Conservation (phyloP, 305 asterid species). For the Andrographis paniculata region DNA sequence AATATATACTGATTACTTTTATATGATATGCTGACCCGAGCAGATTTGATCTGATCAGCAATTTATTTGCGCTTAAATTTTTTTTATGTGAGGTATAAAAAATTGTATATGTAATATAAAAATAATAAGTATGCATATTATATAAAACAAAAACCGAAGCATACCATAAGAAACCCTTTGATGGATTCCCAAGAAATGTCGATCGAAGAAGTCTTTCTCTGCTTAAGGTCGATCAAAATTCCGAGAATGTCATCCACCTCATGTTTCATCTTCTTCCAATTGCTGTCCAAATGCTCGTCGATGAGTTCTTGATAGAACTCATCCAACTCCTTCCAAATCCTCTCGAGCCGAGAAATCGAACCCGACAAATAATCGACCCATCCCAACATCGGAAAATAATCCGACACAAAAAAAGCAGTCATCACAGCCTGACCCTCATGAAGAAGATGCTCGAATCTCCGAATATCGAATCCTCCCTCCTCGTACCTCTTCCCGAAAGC, state of each 20-base stretch:
- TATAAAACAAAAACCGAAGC: no score
- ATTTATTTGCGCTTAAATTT: no score
- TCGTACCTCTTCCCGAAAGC: conserved; percentile 20
- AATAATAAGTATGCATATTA: no score
- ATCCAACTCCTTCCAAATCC: conserved; percentile 15
- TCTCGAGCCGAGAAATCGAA: conserved; percentile 15
- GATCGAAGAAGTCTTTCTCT: background rate
- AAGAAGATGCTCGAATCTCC: no score
- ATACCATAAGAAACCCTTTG: background rate
- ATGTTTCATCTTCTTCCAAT: background rate
- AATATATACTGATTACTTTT: no score
- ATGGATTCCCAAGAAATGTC: background rate
- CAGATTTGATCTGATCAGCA: no score
- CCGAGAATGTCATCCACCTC: background rate
- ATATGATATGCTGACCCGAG: no score
- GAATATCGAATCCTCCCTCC: background rate
- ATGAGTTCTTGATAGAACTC: conserved; percentile 22
- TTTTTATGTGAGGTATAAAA: no score
- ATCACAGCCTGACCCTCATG: conserved; percentile 10
- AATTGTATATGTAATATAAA: no score
- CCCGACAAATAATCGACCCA: conserved; percentile 25
- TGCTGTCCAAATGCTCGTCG: conserved; percentile 20
- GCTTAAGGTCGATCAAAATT: background rate
- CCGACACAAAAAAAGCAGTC: conserved; percentile 17
- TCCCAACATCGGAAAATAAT: conserved; percentile 23